These are phyloP conservation scores for Xerocomellus amylosporus DNA, from an alignment of 768 basidiomycete species.

Conservation along the genomic window DNA sequence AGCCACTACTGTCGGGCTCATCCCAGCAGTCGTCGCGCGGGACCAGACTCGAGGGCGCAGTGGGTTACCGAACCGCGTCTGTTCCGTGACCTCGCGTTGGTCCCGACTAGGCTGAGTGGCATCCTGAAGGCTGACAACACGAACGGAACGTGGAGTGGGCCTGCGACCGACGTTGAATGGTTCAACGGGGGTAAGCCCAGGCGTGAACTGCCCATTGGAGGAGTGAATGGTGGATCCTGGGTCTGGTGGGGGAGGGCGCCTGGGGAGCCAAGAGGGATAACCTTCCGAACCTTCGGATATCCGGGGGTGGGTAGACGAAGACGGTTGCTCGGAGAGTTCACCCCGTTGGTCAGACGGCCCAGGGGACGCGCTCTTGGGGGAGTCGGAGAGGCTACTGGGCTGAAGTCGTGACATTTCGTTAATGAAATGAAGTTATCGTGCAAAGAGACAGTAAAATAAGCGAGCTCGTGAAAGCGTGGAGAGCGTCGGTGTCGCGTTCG, in stretches of 20 bases:
- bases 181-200: conserved; percentile 33
- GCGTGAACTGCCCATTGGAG: conserved; percentile 41
- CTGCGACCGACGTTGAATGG: conserved; percentile 56
- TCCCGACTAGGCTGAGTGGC: conserved; percentile 40
- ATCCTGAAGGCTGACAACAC: conserved; percentile 72
- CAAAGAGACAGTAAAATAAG: conserved; percentile 28
- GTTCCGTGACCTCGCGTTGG: conserved; percentile 50
- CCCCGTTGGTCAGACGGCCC: conserved; percentile 28
- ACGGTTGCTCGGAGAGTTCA: conserved; percentile 34
- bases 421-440: conserved; percentile 31
- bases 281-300: conserved; percentile 53
- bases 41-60: conserved; percentile 55
- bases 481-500: conserved; percentile 35
- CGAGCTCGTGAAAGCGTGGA: conserved; percentile 28
- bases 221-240: conserved; percentile 70
- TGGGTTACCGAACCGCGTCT: conserved; percentile 42
- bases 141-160: conserved; percentile 76
- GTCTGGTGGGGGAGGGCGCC: conserved; percentile 70
- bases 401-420: conserved; percentile 39
- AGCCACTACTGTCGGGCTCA: conserved; percentile 44
- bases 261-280: conserved; percentile 85
- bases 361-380: conserved; percentile 30
- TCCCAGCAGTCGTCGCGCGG: conserved; percentile 47
- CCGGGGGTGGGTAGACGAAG: conserved; percentile 34
- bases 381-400: conserved; percentile 28